Evolutionary conservation across 2,329 filamentous ascomycete species (phyloP).

Genomic region (Parastagonospora avenae): DNA sequence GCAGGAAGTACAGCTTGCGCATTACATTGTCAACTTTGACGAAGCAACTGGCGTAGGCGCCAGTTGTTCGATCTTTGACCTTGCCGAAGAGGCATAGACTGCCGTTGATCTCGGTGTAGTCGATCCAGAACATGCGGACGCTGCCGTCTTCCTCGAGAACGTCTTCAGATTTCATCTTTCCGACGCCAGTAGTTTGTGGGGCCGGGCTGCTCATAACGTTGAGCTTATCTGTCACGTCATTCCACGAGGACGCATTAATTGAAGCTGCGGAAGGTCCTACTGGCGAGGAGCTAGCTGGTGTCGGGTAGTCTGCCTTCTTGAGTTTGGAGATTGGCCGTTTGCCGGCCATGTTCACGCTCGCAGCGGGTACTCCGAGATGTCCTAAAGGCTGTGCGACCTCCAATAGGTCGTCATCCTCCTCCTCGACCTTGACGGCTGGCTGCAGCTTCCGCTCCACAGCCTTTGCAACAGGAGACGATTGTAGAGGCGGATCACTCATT

Average conservation of each 20-base stretch:
- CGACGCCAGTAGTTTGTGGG: conserved; percentile 66
- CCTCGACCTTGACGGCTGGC: conserved; percentile 62
- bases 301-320: conserved; percentile 70
- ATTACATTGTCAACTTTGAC: conserved; percentile 94
- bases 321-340: conserved; percentile 76
- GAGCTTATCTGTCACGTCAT: conserved; percentile 80
- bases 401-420: conserved; percentile 80
- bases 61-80: conserved; percentile 84
- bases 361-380: conserved; percentile 63
- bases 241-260: conserved; percentile 83
- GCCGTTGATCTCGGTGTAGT: conserved; percentile 91
- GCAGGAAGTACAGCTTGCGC: conserved; percentile 90
- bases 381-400: conserved; percentile 80
- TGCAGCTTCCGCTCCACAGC: conserved; percentile 73
- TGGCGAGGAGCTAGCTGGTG: conserved; percentile 79
- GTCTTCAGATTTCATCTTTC: conserved; percentile 82
- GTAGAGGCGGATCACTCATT: conserved; percentile 80
- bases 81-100: conserved; percentile 95
- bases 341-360: conserved; percentile 84
- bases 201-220: conserved; percentile 81
- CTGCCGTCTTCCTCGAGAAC: conserved; percentile 94
- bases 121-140: conserved; percentile 93
- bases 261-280: conserved; percentile 61
- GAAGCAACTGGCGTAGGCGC: conserved; percentile 85
- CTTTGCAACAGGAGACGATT: conserved; percentile 85